Evolutionary conservation across 2,329 filamentous ascomycete genomes (phyloP).

Genomic region (Trichoderma sp.): DNA sequence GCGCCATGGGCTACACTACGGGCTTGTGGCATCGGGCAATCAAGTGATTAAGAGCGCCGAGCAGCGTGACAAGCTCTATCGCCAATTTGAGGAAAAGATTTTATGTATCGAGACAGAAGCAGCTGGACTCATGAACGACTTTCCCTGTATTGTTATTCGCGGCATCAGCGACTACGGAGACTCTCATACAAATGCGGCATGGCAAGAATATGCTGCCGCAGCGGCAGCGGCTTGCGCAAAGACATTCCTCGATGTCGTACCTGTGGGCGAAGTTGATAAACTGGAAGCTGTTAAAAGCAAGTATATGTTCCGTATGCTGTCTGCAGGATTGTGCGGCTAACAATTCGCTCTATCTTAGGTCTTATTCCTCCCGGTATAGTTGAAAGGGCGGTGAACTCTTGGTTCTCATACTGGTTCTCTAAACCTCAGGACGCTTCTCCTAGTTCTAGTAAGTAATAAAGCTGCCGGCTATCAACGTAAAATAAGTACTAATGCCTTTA

Average conservation of each 20-base stretch:
- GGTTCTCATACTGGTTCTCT: neutral
- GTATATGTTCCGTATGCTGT: neutral
- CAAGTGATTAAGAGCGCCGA: slow-evolving; percentile 43
- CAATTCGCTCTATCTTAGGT: neutral
- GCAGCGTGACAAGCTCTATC: slow-evolving; percentile 38
- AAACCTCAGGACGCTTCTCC: neutral
- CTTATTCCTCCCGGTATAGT: neutral
- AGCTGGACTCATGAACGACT: slow-evolving; percentile 35
- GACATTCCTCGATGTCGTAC: slow-evolving; percentile 26
- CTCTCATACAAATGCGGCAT: slow-evolving; percentile 44
- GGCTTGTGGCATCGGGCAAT: slow-evolving; percentile 40
- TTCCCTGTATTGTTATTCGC: slow-evolving; percentile 43
- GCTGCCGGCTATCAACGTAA: too few species aligned
- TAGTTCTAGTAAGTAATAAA: neutral
- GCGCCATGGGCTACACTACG: slow-evolving; percentile 30
- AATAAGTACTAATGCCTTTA: neutral
- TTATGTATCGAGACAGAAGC: slow-evolving; percentile 31
- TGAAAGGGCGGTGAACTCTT: neutral
- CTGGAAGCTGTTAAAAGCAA: neutral
- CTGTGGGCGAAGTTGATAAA: neutral
- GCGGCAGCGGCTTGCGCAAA: slow-evolving; percentile 40
- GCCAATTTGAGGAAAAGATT: slow-evolving; percentile 21
- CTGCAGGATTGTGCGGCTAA: neutral
- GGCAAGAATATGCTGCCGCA: slow-evolving; percentile 43
- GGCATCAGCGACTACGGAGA: slow-evolving; percentile 49